These are phyloP conservation scores for Dioszegia hungarica DNA, from an alignment of 768 basidiomycete genomes.

Conservation along the genomic window DNA sequence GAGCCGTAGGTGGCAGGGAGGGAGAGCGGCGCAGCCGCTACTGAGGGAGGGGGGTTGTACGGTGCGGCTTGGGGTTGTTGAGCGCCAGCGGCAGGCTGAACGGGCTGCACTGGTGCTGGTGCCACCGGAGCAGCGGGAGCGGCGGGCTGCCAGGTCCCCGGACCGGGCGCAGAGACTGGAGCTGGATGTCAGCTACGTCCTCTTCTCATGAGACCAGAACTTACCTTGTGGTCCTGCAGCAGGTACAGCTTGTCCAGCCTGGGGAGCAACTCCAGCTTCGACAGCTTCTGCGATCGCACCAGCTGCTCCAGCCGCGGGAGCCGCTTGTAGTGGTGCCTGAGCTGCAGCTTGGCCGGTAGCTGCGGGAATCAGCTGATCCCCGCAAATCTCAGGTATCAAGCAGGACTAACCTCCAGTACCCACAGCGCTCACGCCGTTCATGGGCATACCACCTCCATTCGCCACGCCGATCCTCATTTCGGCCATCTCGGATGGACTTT, in stretches of 20 bases:
- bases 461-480: slow-evolving; percentile 5
- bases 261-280: not conserved
- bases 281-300: not conserved
- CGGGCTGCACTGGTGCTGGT: not conserved
- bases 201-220: too few relatives aligned
- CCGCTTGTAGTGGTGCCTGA: not conserved
- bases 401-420: not conserved
- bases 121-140: too few relatives aligned
- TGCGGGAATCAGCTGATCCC: not conserved
- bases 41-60: not conserved
- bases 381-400: not conserved
- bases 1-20: not conserved
- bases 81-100: too few relatives aligned
- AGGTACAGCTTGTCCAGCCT: too few relatives aligned
- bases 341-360: not conserved
- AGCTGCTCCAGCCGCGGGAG: not conserved
- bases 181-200: too few relatives aligned
- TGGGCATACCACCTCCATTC: not conserved
- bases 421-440: slow-evolving; percentile 5
- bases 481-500: not conserved
- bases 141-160: too few relatives aligned
- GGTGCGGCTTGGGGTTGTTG: not conserved
- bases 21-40: not conserved
- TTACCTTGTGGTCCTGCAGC: too few relatives aligned
- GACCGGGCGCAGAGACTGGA: too few relatives aligned